Base-by-base conservation (phyloP, 305 asterid genomes). In the Withania somnifera region DNA sequence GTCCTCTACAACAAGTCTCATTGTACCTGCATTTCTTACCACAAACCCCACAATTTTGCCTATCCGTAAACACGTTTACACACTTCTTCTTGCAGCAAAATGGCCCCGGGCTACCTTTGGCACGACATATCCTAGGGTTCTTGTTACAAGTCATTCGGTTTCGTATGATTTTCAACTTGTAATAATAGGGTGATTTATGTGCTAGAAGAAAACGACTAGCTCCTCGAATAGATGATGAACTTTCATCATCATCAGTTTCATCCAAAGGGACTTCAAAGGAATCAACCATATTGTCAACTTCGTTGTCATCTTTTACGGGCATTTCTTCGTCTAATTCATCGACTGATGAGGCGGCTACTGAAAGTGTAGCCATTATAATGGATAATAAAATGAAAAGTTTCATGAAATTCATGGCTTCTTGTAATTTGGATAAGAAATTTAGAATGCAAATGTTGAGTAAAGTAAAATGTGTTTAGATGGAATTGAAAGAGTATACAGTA, bases 1-100 rank as follows among this genome's bases (percentile, higher is more conserved):
- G 2, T 6, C 87, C 89, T 20, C 69, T 45, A 87, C 89, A 86
- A 73, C 89, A 86, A 2, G 36, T 78, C 60, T 86, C 86, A n/a
- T 47, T 66, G 7, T 30, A 66, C 30, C 52, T 84, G 57, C 87
- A 84, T 66, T 68, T 84, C 14, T 66, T 67, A 40, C 86, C 84
- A 54, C 88, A 86, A 14, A 8, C 75, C 11, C 84, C 86, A 50
- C 88, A 86, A 26, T 86, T 86, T 9, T 64, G 57, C 0, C 54
- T 15, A 26, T 86, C 88, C 1, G 13, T 78, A 53, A 42, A 26
- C 32, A 86, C 84, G 19, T 86, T 79, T 17, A 84, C 89, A 50
- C 89, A 84, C 57, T 82, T 81, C 73, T 84, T 87, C 77, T 83
- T 53, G 85, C 87, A 84, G 47, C 89, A 84, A 60, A 79, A 85